Base-by-base conservation (phyloP, 441 rosid genomes). In the Flueggea neowawraea region DNA sequence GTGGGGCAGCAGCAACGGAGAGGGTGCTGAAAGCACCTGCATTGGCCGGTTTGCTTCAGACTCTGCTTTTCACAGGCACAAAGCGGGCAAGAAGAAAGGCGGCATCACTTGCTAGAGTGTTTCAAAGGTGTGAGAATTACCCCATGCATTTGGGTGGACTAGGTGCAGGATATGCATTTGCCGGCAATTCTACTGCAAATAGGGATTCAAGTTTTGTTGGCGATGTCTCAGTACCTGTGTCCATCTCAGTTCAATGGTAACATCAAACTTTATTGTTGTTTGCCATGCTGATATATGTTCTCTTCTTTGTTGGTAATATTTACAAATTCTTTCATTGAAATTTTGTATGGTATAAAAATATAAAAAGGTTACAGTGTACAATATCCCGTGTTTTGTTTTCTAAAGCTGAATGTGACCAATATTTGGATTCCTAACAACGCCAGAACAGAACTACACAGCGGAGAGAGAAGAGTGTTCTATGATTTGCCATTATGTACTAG, bases 81-180 rank as follows among this genome's bases (percentile, higher is more conserved):
- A 94, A 89, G 69, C 73, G 99, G 10, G 99, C 99, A 1, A 84
- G 96, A 73, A 76, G 99, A 62, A 95, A 95, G 70, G 96, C 97
- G 0, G 95, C 95, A 53, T 91, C 99, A 9, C 96, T 91, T 63
- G 97, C 91, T 31, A 76, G 96, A 60, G 96, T 87, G 68, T 89
- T 86, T 33, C 96, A 89, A 68, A 87, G 96, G 68, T 63, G 89
- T 16, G 96, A 86, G 74, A 78, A 86, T 33, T 73, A 85, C 2
- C 52, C 87, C 3, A 54, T 83, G 66, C 79, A 82, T 75, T 83
- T 75, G 0, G 87, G 89, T 2, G 84, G 86, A 62, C 49, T 83
- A 75, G 84, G 84, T 12, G 72, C 74, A 0, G 89, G 86, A 43
- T 91, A 89, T 49, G 86, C 86, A 60, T 80, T 77, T 15, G 83